These are phyloP conservation scores for Protomyces macrosporus DNA, from an alignment of 1,139 yeast genomes.

Conservation along the genomic window DNA sequence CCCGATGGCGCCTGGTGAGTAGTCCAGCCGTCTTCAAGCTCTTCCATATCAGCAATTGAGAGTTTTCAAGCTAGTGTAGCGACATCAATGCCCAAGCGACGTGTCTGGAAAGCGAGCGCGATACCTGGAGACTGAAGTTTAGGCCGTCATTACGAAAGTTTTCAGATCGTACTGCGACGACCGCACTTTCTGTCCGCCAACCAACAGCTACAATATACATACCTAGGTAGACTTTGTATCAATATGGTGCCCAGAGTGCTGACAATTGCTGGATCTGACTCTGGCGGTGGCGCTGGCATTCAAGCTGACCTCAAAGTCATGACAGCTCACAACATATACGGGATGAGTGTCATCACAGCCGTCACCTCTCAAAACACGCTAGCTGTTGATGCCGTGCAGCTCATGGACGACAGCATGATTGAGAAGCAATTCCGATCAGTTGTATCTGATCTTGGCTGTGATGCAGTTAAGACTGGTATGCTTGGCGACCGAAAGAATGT, in stretches of 20 bases:
- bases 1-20: constrained; percentile 39
- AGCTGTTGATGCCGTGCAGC: constrained; percentile 52
- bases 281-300: constrained; percentile 92
- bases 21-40: constrained; percentile 35
- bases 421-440: constrained; percentile 50
- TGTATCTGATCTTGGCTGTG: constrained; percentile 58
- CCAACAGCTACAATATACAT: too few relatives aligned
- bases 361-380: constrained; percentile 71
- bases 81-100: too few relatives aligned
- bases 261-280: constrained; percentile 54
- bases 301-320: constrained; percentile 88
- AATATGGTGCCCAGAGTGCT: constrained; percentile 27
- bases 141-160: too few relatives aligned
- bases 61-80: too few relatives aligned
- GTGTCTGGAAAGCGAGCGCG: too few relatives aligned
- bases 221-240: not conserved
- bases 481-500: constrained; percentile 57
- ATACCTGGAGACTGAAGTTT: too few relatives aligned
- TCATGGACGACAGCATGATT: constrained; percentile 47
- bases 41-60: not conserved
- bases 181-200: too few relatives aligned
- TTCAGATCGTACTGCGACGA: too few relatives aligned
- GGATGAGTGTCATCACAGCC: constrained; percentile 73
- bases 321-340: constrained; percentile 72
- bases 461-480: constrained; percentile 69